A percentile compares a stretch with the other conserved stretches of the same genome.
phyloP scores from a whole-genome alignment of 768 basidiomycete genomes.

The Russula abietina region DNA sequence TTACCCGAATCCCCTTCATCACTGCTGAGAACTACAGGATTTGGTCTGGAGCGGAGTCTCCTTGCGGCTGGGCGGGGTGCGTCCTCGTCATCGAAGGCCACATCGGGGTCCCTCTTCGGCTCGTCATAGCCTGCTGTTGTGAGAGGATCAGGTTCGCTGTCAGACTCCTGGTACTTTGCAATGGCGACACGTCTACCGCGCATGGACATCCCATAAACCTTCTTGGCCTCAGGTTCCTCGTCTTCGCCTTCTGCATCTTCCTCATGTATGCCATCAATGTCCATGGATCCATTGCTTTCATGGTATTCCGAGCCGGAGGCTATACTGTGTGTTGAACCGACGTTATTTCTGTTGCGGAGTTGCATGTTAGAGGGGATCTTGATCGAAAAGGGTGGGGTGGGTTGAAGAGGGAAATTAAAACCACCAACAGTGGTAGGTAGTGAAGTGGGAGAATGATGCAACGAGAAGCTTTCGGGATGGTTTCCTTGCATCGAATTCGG shows the following conservation, averaged over 20 bases:
- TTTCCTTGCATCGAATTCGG: slow-evolving; percentile 20
- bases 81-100: slow-evolving; percentile 29
- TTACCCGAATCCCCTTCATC: slow-evolving; percentile 37
- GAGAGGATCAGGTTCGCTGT: slow-evolving; percentile 23
- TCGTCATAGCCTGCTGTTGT: slow-evolving; percentile 8
- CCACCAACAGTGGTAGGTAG: slow-evolving; percentile 18
- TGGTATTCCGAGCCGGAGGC: slow-evolving; percentile 35
- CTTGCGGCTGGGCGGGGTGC: slow-evolving; percentile 24
- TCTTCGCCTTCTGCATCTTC: slow-evolving; percentile 27
- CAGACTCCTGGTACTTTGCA: slow-evolving; percentile 32
- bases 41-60: slow-evolving; percentile 12
- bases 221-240: slow-evolving; percentile 18
- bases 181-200: slow-evolving; percentile 29
- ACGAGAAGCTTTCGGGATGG: slow-evolving; percentile 16
- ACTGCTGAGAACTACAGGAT: slow-evolving; percentile 38
- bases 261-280: slow-evolving; percentile 29
- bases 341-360: slow-evolving; percentile 22
- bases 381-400: slow-evolving; percentile 18
- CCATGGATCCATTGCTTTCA: slow-evolving; percentile 32
- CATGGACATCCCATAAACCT: slow-evolving; percentile 23
- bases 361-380: slow-evolving; percentile 23
- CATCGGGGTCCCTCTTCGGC: slow-evolving; percentile 8
- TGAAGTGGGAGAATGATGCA: slow-evolving; percentile 7
- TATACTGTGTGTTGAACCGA: slow-evolving; percentile 24
- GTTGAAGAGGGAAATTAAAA: slow-evolving; percentile 23